These are phyloP conservation scores for Toxoplasma gondii DNA, from an alignment of 169 alveolate genomes.

Conservation along the genomic window DNA sequence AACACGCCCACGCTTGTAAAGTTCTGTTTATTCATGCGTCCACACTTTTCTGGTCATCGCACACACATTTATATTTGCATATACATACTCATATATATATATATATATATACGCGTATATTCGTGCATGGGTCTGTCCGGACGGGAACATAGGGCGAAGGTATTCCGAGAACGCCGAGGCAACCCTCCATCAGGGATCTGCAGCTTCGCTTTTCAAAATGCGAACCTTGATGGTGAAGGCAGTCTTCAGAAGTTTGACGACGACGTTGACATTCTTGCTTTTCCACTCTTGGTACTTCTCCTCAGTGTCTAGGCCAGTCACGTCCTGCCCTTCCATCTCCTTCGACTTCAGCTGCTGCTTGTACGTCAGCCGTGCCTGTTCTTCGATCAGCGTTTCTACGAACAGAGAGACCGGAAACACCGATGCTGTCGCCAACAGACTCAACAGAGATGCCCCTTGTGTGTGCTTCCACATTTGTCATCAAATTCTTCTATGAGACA, in stretches of 20 bases:
- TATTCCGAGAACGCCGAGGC: too few species aligned
- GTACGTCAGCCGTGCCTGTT: slow-evolving; percentile 37
- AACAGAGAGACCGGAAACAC: background rate
- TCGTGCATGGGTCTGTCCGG: background rate
- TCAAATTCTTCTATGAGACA: too few species aligned
- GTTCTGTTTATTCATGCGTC: background rate
- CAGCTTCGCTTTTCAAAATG: background rate
- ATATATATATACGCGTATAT: background rate
- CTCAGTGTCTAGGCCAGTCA: slow-evolving; percentile 4
- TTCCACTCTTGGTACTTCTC: slow-evolving; percentile 45
- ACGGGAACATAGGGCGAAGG: background rate
- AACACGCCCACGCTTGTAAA: background rate
- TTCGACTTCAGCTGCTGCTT: slow-evolving; percentile 25
- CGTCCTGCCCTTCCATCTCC: slow-evolving; percentile 34
- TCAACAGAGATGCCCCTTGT: too few species aligned
- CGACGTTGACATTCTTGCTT: background rate
- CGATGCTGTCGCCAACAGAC: too few species aligned
- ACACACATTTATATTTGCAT: too few species aligned
- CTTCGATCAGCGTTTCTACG: slow-evolving; percentile 33
- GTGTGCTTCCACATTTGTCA: too few species aligned
- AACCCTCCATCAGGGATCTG: too few species aligned
- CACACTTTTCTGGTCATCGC: background rate
- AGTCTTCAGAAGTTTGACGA: slow-evolving; percentile 1
- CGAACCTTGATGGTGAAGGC: slow-evolving; percentile 40
- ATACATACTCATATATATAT: background rate